These are phyloP conservation scores for Hypomontagnella monticulosa DNA, from an alignment of 495 filamentous ascomycete genomes.

Conservation along the genomic window DNA sequence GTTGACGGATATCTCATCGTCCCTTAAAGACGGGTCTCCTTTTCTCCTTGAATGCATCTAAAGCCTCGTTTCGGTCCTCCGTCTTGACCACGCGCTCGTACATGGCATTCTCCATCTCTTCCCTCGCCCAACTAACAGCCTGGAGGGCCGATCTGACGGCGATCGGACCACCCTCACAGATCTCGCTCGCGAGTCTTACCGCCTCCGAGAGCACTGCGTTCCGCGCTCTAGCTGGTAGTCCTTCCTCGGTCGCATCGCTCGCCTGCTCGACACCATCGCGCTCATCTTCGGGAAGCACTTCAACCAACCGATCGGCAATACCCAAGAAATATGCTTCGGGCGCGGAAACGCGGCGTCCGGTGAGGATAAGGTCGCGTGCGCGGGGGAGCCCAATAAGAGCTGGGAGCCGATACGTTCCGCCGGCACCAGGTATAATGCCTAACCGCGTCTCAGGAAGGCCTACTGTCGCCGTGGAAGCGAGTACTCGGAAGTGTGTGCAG, in stretches of 20 bases:
- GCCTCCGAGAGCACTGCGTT: conserved; percentile 75
- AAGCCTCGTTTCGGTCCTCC: conserved; percentile 85
- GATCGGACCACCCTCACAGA: conserved; percentile 87
- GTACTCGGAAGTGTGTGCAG: conserved; percentile 84
- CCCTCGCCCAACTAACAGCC: conserved; percentile 73
- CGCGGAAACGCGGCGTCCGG: conserved; percentile 80
- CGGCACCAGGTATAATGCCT: conserved; percentile 93
- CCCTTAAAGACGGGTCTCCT: conserved; percentile 86
- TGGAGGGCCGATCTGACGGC: conserved; percentile 75
- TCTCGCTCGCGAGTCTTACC: conserved; percentile 78
- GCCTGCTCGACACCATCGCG: conserved; percentile 53
- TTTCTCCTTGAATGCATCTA: conserved; percentile 90
- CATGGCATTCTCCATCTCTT: conserved; percentile 76
- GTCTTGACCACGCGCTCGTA: conserved; percentile 83
- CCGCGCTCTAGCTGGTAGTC: conserved; percentile 59
- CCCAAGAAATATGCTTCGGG: conserved; percentile 86
- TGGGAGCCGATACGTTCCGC: conserved; percentile 88
- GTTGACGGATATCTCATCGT: conserved; percentile 14
- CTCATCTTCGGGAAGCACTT: conserved; percentile 70
- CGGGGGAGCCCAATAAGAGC: conserved; percentile 75
- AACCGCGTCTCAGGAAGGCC: conserved; percentile 90
- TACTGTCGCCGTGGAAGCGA: conserved; percentile 75
- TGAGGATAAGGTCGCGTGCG: conserved; percentile 86
- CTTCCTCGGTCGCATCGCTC: conserved; percentile 46
- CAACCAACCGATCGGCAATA: conserved; percentile 82